Evolutionary conservation across 768 basidiomycete genomes (phyloP).

Genomic region (Lactifluus piperatus): DNA sequence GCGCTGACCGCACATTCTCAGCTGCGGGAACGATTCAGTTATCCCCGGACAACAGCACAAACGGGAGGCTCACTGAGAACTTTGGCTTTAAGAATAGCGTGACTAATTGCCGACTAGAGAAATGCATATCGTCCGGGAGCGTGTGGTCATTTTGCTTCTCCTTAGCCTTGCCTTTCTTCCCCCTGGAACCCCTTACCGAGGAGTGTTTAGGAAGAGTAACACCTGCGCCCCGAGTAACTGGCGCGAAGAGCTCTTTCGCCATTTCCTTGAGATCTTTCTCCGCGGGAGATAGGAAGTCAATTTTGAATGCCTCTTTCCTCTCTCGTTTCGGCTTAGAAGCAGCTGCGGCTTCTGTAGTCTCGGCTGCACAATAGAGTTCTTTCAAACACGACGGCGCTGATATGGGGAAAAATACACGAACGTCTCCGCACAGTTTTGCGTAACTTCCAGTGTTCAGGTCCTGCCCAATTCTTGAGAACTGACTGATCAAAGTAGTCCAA

Average conservation of each 20-base stretch:
- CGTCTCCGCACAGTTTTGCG: constrained; percentile 71
- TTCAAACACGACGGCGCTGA: constrained; percentile 1
- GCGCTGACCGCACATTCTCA: constrained; percentile 80
- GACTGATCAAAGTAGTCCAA: constrained; percentile 88
- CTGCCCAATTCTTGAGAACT: constrained; percentile 93
- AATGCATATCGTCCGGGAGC: constrained; percentile 97
- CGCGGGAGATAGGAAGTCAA: constrained; percentile 62
- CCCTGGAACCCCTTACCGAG: constrained; percentile 29
- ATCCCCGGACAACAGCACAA: neutral
- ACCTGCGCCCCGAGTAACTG: constrained; percentile 58
- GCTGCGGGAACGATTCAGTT: constrained; percentile 34
- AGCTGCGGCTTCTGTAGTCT: constrained; percentile 43
- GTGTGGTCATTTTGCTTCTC: constrained; percentile 69
- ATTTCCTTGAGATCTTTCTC: constrained; percentile 53
- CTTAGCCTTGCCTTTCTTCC: constrained; percentile 38
- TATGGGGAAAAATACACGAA: constrained; percentile 31
- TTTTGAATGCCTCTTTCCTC: constrained; percentile 73
- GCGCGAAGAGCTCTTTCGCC: constrained; percentile 67
- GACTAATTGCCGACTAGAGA: constrained; percentile 82
- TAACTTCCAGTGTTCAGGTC: constrained; percentile 97
- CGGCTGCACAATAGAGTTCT: constrained; percentile 30
- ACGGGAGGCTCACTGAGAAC: constrained; percentile 58
- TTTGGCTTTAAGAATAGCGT: constrained; percentile 94
- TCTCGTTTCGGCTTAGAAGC: constrained; percentile 46
- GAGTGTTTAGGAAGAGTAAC: constrained; percentile 47